A percentile compares a stretch with the other conserved stretches of the same genome.
These are phyloP conservation scores for Dothistroma septosporum DNA, from an alignment of 2,329 filamentous ascomycete species.

Conservation along the genomic window DNA sequence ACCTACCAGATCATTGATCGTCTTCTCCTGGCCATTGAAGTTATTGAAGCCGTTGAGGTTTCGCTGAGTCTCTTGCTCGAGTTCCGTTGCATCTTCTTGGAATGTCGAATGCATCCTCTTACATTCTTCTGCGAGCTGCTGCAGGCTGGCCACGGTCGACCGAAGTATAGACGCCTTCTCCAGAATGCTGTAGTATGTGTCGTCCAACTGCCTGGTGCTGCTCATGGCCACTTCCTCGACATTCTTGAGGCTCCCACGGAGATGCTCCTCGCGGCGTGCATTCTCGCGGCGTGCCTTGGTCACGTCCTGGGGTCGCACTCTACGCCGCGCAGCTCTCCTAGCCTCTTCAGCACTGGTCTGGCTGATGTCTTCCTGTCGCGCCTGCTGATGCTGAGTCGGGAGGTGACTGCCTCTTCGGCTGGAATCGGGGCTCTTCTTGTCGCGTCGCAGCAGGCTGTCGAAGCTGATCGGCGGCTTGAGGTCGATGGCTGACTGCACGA, in stretches of 20 bases:
- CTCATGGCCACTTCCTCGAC: slow-evolving; percentile 56
- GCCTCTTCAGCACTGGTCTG: slow-evolving; percentile 15
- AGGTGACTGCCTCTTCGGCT: slow-evolving; percentile 22
- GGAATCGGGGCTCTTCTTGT: slow-evolving; percentile 28
- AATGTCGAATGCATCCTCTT: slow-evolving; percentile 48
- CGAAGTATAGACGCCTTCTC: slow-evolving; percentile 64
- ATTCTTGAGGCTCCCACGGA: slow-evolving; percentile 39
- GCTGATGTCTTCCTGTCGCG: slow-evolving; percentile 8
- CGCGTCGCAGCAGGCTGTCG: slow-evolving; percentile 39
- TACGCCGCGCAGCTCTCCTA: slow-evolving; percentile 11
- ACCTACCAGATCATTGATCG: slow-evolving; percentile 58
- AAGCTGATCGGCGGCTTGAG: slow-evolving; percentile 44
- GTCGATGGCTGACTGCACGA: slow-evolving; percentile 44
- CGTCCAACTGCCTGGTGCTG: slow-evolving; percentile 63
- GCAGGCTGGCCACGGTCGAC: slow-evolving; percentile 60
- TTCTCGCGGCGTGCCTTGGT: slow-evolving; percentile 36
- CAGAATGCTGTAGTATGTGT: slow-evolving; percentile 69
- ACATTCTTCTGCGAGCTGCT: slow-evolving; percentile 62
- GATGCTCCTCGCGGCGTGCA: slow-evolving; percentile 39
- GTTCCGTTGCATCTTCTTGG: slow-evolving; percentile 53
- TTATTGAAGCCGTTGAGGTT: slow-evolving; percentile 59
- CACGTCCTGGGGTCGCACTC: slow-evolving; percentile 40
- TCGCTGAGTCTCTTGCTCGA: slow-evolving; percentile 57
- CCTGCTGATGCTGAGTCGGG: slow-evolving; percentile 9
- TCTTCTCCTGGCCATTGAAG: slow-evolving; percentile 62